Evolutionary conservation across 345 rosid species (phyloP), one percentile per base, ranked within the genome.

Genomic region (Viola odorata): DNA sequence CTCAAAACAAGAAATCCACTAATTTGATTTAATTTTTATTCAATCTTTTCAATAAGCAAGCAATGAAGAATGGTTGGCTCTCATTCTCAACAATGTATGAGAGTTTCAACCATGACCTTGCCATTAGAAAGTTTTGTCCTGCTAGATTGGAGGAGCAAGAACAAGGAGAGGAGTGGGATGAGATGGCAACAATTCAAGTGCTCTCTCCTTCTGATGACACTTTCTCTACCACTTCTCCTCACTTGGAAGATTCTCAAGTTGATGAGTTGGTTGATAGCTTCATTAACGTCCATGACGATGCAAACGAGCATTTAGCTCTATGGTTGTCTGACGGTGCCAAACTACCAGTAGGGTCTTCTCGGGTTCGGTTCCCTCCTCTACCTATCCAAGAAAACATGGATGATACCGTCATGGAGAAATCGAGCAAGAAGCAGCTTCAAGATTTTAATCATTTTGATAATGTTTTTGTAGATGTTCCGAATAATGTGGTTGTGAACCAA

Each of bases 41-140:
- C 32, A 2, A 23, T 23, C 32, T 23, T 23, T 23, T 23, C 32
- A 23, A 23, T 23, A 23, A 23, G 32, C 2, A 23, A 23, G 16
- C 71, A 60, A 74, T 77, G 84, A 80, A 82, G 58, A 66, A 76
- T 54, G 79, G 61, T 6, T 66, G 75, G 53, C 72, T 73, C 52
- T 60, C 70, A 62, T 77, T 65, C 67, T 69, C 85, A 58, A 10
- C 11, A 42, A 11, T 63, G 37, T 41, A 68, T 17, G 82, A 81
- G 45, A 62, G 62, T 69, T 65, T 71, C 64, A 67, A 78, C 75
- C 82, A 77, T 10, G 87, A 85, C 41, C 73, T 73, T 60, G 87
- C 91, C 68, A 77, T 85, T 12, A 50, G 85, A 71, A 77, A 80
- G 69, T 85, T 85, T 51, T 82, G 91, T 53, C 84, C 85, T 6